Percentiles rank a stretch among this genome's conserved stretches.
Conservation (phyloP, 2,329 filamentous ascomycete genomes). For the Pleoardoris graminearum region DNA sequence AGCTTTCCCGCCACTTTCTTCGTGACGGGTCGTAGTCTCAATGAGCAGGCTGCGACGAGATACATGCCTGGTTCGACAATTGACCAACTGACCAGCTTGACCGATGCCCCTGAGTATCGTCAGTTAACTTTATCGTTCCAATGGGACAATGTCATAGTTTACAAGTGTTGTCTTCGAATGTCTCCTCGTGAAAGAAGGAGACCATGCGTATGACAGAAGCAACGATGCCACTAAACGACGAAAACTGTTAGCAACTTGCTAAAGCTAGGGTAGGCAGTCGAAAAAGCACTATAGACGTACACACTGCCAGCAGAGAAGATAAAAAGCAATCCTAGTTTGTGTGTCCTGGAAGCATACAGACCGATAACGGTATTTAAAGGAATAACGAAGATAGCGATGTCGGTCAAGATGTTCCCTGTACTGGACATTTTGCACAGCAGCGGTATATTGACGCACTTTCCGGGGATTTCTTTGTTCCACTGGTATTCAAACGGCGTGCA, state of each 20-base stretch:
- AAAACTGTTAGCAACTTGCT: too few species aligned
- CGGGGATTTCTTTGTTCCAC: conserved; percentile 6
- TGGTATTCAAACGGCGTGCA: conserved; percentile 5
- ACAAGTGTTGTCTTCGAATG: conserved; percentile 14
- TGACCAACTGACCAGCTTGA: conserved; percentile 12
- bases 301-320: conserved; percentile 11
- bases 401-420: conserved; percentile 10
- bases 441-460: conserved; percentile 2
- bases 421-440: not conserved
- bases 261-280: too few species aligned
- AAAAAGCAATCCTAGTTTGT: conserved; percentile 8
- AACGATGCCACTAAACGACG: conserved; percentile 11
- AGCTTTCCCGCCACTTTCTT: too few species aligned
- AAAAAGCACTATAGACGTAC: too few species aligned
- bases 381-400: conserved; percentile 11
- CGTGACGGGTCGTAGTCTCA: not conserved
- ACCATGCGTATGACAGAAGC: conserved; percentile 8
- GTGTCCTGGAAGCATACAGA: not conserved
- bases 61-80: conserved; percentile 16
- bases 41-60: conserved; percentile 9
- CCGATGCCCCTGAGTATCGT: conserved; percentile 3
- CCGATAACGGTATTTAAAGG: conserved; percentile 4
- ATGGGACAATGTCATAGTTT: not conserved
- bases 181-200: conserved; percentile 9
- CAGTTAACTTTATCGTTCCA: not conserved